Evolutionary conservation across 1,139 yeast species (phyloP).

Genomic region (Kodamaea arcana): DNA sequence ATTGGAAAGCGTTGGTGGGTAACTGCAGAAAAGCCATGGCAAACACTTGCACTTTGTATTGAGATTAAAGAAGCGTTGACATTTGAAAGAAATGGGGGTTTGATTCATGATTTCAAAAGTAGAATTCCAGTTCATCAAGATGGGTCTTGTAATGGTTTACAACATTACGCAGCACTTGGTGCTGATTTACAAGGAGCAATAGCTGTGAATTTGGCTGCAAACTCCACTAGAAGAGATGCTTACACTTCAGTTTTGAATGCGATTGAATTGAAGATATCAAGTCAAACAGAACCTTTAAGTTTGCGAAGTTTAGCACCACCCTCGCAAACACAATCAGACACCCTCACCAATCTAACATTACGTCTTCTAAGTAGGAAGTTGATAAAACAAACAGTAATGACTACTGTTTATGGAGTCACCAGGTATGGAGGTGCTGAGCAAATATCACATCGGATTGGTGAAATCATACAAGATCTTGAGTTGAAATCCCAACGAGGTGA

Average conservation of each 20-base stretch:
- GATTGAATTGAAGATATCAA: conserved; percentile 18
- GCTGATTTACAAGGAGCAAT: conserved; percentile 33
- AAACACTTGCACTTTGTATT: conserved; percentile 32
- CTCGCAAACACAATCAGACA: conserved; percentile 8
- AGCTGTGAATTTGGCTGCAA: conserved; percentile 33
- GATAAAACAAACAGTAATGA: conserved; percentile 45
- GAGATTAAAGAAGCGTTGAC: conserved; percentile 25
- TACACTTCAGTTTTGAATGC: conserved; percentile 31
- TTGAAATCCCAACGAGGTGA: conserved; percentile 5
- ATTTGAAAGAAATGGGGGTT: conserved; percentile 14
- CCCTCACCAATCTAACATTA: conserved; percentile 12
- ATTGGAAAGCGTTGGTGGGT: conserved; percentile 22
- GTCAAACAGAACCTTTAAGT: conserved; percentile 7
- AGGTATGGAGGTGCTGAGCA: conserved; percentile 34
- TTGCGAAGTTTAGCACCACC: not conserved
- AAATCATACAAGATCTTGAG: conserved; percentile 16
- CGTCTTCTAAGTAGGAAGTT: conserved; percentile 29
- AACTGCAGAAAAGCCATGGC: conserved; percentile 41
- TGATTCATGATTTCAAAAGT: conserved; percentile 22
- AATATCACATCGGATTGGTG: conserved; percentile 24
- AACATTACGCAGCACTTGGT: conserved; percentile 45
- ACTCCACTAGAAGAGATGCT: conserved; percentile 27
- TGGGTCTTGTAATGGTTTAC: conserved; percentile 48
- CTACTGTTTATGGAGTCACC: conserved; percentile 47
- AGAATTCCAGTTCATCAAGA: conserved; percentile 43